Conservation (phyloP, 179 eudicot genomes). For the Corrigiola litoralis region DNA sequence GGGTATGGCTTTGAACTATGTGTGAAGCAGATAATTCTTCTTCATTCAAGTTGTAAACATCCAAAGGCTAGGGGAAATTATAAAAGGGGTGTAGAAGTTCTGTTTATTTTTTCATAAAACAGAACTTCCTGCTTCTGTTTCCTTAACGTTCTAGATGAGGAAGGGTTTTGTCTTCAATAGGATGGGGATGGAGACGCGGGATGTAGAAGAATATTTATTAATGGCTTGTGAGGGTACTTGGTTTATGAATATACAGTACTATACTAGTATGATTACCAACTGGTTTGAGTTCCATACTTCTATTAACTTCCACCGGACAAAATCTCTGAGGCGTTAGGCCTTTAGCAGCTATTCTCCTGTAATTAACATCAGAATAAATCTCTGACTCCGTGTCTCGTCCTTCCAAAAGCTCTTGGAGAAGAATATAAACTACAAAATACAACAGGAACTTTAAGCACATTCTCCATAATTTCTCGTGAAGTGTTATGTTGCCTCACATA, state of each 20-base stretch:
- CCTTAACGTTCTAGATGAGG: not conserved
- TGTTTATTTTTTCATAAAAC: constrained; percentile 6
- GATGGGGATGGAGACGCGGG: not conserved
- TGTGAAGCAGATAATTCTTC: not conserved
- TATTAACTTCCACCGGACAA: too few species aligned
- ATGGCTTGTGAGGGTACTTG: not conserved
- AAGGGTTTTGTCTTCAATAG: not conserved
- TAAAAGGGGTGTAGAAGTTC: constrained; percentile 4
- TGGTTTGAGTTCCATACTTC: too few species aligned
- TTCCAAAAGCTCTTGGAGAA: too few species aligned
- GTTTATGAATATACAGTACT: not conserved
- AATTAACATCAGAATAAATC: too few species aligned
- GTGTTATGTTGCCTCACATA: too few species aligned
- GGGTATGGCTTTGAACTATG: not conserved
- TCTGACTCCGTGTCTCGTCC: too few species aligned
- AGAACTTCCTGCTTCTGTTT: constrained; percentile 1
- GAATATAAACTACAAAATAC: too few species aligned
- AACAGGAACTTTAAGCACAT: too few species aligned
- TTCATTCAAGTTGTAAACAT: not conserved
- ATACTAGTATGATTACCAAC: not conserved
- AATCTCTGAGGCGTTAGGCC: too few species aligned
- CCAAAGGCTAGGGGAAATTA: not conserved
- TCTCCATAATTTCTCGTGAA: too few species aligned
- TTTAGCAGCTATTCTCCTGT: too few species aligned
- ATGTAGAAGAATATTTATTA: not conserved